These are phyloP conservation scores for Nitzschia palea DNA, from an alignment of 108 stramenopile species.

Conservation along the genomic window DNA sequence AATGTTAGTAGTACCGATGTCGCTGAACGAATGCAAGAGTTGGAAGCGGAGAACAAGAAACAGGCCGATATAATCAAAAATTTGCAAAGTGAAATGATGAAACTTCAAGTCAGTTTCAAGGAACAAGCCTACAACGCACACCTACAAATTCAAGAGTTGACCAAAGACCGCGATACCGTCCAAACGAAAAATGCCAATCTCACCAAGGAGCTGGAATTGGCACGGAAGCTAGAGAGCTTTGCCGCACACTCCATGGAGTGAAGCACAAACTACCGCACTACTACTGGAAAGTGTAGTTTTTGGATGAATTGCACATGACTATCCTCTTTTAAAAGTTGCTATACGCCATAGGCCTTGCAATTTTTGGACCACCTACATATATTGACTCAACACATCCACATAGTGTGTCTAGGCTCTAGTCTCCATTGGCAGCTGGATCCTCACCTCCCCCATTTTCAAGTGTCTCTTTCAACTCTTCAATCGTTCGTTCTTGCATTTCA, in stretches of 20 bases:
- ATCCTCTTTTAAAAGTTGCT: no score
- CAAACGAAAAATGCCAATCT: conserved; percentile 50
- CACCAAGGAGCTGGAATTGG: conserved; percentile 50
- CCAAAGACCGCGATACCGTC: conserved; percentile 48
- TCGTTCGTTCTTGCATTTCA: conserved; percentile 50
- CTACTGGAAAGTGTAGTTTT: no score
- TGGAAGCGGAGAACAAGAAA: conserved; percentile 37
- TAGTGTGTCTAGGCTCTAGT: no score
- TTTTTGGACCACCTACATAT: no score
- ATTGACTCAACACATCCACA: no score
- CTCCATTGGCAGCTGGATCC: conserved; percentile 13
- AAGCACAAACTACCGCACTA: no score
- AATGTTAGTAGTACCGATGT: conserved; percentile 3
- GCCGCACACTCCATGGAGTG: neutral
- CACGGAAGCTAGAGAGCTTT: conserved; percentile 25
- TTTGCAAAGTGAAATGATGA: conserved; percentile 55
- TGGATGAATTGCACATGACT: no score
- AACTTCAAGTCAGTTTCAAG: conserved; percentile 47
- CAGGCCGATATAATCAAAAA: conserved; percentile 41
- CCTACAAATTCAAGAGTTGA: conserved; percentile 47
- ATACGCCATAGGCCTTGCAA: no score
- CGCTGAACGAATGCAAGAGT: conserved; percentile 15
- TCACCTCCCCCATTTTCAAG: conserved; percentile 28
- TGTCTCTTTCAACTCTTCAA: conserved; percentile 39
- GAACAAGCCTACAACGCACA: conserved; percentile 52